A percentile compares a stretch with the other conserved stretches of the same genome.
Evolutionary conservation across 2,329 filamentous ascomycete genomes (phyloP).

Genomic region (Pseudogymnoascus sp.): DNA sequence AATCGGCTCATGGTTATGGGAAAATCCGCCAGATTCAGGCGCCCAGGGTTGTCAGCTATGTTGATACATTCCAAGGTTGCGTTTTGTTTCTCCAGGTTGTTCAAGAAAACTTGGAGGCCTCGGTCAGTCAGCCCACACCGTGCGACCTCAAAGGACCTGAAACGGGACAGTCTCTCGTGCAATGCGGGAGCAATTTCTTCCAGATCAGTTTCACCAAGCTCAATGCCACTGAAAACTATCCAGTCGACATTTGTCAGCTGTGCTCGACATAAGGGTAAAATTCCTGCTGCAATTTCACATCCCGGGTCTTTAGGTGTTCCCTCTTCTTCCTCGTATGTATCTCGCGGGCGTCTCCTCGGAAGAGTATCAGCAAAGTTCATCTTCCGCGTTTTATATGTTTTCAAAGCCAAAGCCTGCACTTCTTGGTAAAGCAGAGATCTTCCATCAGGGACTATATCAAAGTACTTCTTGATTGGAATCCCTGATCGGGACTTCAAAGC

Average conservation of each 20-base stretch:
- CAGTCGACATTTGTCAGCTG: slow-evolving; percentile 63
- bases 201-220: slow-evolving; percentile 61
- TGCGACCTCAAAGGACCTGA: slow-evolving; percentile 59
- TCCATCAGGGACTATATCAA: slow-evolving; percentile 26
- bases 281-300: slow-evolving; percentile 60
- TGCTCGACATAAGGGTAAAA: slow-evolving; percentile 58
- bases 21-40: slow-evolving; percentile 54
- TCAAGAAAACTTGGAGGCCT: slow-evolving; percentile 52
- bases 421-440: slow-evolving; percentile 57
- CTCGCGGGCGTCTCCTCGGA: slow-evolving; percentile 40
- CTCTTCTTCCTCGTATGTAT: slow-evolving; percentile 36
- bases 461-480: slow-evolving; percentile 21
- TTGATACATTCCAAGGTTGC: slow-evolving; percentile 59
- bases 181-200: slow-evolving; percentile 58
- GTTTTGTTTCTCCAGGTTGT: slow-evolving; percentile 55
- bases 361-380: slow-evolving; percentile 59
- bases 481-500: slow-evolving; percentile 48
- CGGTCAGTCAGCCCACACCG: slow-evolving; percentile 52
- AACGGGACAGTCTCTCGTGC: slow-evolving; percentile 53
- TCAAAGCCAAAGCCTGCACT: slow-evolving; percentile 56
- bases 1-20: slow-evolving; percentile 60
- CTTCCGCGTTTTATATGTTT: slow-evolving; percentile 52
- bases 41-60: slow-evolving; percentile 57
- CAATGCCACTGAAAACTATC: slow-evolving; percentile 60
- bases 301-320: slow-evolving; percentile 48